phyloP scores from a whole-genome alignment of 352 stramenopile genomes.

The Globisporangium splendens region DNA sequence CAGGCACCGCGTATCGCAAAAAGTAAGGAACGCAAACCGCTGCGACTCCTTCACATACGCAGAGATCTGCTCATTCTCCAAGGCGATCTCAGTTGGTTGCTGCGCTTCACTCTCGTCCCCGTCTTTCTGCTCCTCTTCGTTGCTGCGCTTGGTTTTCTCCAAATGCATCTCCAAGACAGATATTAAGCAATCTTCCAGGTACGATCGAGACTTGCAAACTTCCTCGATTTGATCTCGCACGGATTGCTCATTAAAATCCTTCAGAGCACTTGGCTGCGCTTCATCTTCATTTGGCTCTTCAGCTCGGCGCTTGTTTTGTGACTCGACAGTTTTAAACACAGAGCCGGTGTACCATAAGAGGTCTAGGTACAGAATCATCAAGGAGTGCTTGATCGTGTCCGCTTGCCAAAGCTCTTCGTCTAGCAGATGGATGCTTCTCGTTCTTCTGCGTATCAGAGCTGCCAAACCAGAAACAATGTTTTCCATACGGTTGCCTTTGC shows the following conservation, averaged over 20 bases:
- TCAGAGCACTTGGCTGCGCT: conserved; percentile 11
- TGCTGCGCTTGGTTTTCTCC: conserved; percentile 24
- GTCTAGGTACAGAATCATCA: conserved; percentile 72
- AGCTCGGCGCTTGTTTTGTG: conserved; percentile 14
- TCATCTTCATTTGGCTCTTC: conserved; percentile 12
- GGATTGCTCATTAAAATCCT: conserved; percentile 4
- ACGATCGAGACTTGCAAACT: conserved; percentile 30
- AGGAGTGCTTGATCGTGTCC: conserved; percentile 59
- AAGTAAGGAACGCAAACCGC: conserved; percentile 63
- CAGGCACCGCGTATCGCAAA: conserved; percentile 76
- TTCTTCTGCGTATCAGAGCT: conserved; percentile 45
- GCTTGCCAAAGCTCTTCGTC: conserved; percentile 45
- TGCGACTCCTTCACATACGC: conserved; percentile 65
- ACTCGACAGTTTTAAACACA: conserved; percentile 51
- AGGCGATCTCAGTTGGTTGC: conserved; percentile 43
- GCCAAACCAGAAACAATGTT: conserved; percentile 26
- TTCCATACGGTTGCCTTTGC: conserved; percentile 29
- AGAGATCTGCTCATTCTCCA: conserved; percentile 48
- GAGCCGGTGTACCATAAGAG: conserved; percentile 69
- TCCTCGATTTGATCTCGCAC: conserved; percentile 35
- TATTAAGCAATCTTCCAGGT: conserved; percentile 59
- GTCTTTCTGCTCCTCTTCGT: conserved; percentile 29
- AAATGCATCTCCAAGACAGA: conserved; percentile 77
- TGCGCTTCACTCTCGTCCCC: conserved; percentile 13
- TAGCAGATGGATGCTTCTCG: conserved; percentile 43